A percentile compares a stretch with the other conserved stretches of the same genome.
Evolutionary conservation across 345 rosid genomes (phyloP).

Genomic region (Durio zibethinus): DNA sequence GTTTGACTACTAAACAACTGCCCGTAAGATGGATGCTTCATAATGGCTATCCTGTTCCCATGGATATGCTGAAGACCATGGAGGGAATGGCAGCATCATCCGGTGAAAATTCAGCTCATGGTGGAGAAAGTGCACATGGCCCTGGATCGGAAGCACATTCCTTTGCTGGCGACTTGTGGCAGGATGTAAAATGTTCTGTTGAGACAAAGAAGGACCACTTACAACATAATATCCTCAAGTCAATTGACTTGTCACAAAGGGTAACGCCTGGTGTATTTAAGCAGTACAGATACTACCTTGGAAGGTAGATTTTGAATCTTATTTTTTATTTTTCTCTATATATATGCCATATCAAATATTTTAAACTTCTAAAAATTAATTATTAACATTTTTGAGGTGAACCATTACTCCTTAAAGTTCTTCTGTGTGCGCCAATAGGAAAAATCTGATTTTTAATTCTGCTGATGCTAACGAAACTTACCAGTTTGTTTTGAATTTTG

Average conservation of each 20-base stretch:
- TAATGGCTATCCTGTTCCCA: conserved; percentile 80
- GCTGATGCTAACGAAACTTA: no score
- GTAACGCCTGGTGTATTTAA: conserved; percentile 55
- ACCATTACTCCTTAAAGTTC: no score
- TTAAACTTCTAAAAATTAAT: no score
- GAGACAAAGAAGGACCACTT: conserved; percentile 59
- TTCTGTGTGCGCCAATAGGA: no score
- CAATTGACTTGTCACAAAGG: conserved; percentile 68
- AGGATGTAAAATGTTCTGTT: conserved; percentile 63
- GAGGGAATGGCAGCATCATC: conserved; percentile 50
- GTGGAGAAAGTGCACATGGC: conserved; percentile 33
- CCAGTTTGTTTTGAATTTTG: not conserved
- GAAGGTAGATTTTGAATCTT: conserved; percentile 48
- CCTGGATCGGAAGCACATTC: conserved; percentile 43
- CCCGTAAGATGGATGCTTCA: conserved; percentile 99
- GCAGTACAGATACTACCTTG: conserved; percentile 90
- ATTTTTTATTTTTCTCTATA: no score
- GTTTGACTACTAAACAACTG: conserved; percentile 72
- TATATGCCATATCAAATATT: no score
- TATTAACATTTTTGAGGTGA: no score
- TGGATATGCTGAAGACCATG: conserved; percentile 69
- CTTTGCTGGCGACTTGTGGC: conserved; percentile 83
- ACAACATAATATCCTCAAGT: conserved; percentile 41
- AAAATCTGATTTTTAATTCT: not conserved
- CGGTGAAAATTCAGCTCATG: conserved; percentile 51